phyloP scores from a whole-genome alignment of 352 stramenopile genomes.

The Pythium diclinum region DNA sequence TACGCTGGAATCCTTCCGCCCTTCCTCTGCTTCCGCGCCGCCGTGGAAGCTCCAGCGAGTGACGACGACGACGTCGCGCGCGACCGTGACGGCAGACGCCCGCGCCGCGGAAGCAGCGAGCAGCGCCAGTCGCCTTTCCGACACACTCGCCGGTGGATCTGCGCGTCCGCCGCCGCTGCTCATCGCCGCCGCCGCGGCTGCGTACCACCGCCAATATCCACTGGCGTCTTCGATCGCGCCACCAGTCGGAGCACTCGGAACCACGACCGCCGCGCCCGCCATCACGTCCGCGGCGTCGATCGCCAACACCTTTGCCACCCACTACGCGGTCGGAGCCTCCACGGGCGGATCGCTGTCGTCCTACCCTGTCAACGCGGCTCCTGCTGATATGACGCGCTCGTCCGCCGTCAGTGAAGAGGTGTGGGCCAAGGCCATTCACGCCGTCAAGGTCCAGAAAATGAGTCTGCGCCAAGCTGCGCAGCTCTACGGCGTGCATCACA shows the following conservation, averaged over 20 bases:
- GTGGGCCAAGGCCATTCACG: slow-evolving; percentile 64
- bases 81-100: not conserved
- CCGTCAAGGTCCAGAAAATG: slow-evolving; percentile 62
- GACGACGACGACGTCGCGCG: slow-evolving; percentile 8
- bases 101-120: not conserved
- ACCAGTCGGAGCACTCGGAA: not conserved
- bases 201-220: not conserved
- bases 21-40: slow-evolving; percentile 2
- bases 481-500: slow-evolving; percentile 61
- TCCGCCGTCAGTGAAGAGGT: slow-evolving; percentile 42
- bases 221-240: not conserved
- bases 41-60: slow-evolving; percentile 1
- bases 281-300: not conserved
- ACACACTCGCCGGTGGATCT: not conserved
- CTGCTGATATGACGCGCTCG: slow-evolving; percentile 21
- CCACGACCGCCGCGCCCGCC: not conserved
- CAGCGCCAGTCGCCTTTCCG: not conserved
- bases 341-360: not conserved
- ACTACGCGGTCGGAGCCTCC: not conserved
- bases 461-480: slow-evolving; percentile 54
- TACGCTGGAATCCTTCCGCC: slow-evolving; percentile 3
- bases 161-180: not conserved
- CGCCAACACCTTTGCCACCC: not conserved
- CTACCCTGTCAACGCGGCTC: not conserved
- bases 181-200: not conserved